A percentile compares a stretch with the other conserved stretches of the same genome.
Conservation (phyloP, 2,329 filamentous ascomycete genomes). For the Diaporthe sp. region DNA sequence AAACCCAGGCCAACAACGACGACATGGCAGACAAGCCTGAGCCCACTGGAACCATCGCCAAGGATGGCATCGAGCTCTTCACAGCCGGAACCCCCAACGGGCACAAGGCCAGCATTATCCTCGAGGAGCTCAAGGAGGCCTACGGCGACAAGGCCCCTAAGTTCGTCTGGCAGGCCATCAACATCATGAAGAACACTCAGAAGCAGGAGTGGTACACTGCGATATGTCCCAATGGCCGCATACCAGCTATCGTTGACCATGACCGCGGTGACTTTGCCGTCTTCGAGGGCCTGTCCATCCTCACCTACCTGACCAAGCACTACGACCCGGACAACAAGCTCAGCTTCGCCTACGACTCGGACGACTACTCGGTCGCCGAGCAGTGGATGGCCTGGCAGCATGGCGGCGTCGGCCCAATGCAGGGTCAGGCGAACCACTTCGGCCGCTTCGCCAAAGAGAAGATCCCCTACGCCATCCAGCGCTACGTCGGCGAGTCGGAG, state of each 20-base stretch:
- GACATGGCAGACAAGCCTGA: constrained; percentile 48
- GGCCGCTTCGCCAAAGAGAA: constrained; percentile 74
- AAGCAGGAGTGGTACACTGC: constrained; percentile 77
- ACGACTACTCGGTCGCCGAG: constrained; percentile 58
- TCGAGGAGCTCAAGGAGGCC: constrained; percentile 76
- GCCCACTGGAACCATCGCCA: constrained; percentile 70
- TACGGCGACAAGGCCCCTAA: constrained; percentile 60
- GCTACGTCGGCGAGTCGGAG: constrained; percentile 82
- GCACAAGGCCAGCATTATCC: constrained; percentile 69
- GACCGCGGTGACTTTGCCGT: constrained; percentile 72
- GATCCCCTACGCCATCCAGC: constrained; percentile 78
- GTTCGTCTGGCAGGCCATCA: constrained; percentile 65
- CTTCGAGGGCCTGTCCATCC: constrained; percentile 81
- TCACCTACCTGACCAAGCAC: constrained; percentile 78
- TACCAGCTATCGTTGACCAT: constrained; percentile 76
- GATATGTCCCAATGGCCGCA: constrained; percentile 73
- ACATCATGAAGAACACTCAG: constrained; percentile 73
- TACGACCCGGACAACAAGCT: constrained; percentile 79
- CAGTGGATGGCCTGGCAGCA: constrained; percentile 80
- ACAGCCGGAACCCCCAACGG: constrained; percentile 69
- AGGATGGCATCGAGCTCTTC: constrained; percentile 74
- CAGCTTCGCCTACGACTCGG: constrained; percentile 63
- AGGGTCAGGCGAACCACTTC: constrained; percentile 84
- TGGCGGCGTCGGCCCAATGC: constrained; percentile 79
- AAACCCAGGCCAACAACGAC: neutral